Conservation (phyloP, 768 basidiomycete species). For the Cantharellus anzutake region DNA sequence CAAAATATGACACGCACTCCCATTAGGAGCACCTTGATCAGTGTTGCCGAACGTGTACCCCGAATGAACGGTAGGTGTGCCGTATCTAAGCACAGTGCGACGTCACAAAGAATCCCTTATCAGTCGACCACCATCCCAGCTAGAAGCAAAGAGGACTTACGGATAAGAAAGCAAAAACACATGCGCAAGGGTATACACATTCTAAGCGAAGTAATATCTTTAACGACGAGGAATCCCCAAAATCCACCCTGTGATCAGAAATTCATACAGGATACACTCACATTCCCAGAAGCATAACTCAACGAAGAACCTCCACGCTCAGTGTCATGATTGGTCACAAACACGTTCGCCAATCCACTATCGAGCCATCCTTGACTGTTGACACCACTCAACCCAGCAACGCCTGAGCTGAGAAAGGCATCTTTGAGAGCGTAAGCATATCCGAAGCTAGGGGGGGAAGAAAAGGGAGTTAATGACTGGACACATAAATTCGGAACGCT, state of each 20-base stretch:
- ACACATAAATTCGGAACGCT: not conserved
- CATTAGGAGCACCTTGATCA: constrained; percentile 43
- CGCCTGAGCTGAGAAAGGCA: constrained; percentile 33
- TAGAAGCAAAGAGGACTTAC: not conserved
- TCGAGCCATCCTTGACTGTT: constrained; percentile 14
- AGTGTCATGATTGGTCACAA: constrained; percentile 41
- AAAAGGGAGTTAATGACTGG: not conserved
- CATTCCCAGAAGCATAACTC: not conserved
- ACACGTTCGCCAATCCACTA: not conserved
- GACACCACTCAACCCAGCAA: constrained; percentile 32
- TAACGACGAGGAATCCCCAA: constrained; percentile 20
- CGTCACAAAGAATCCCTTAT: not conserved
- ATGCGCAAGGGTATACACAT: constrained; percentile 38
- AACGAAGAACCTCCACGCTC: constrained; percentile 25
- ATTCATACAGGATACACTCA: not conserved
- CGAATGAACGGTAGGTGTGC: constrained; percentile 43
- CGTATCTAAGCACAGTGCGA: constrained; percentile 37
- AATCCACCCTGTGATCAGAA: constrained; percentile 21
- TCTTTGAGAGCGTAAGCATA: constrained; percentile 33
- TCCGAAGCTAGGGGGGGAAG: constrained; percentile 25
- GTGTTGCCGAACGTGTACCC: constrained; percentile 26
- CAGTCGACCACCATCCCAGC: not conserved
- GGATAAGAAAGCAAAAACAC: constrained; percentile 33
- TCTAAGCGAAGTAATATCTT: constrained; percentile 42
- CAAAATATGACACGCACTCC: constrained; percentile 17